phyloP scores from a whole-genome alignment of 2,329 filamentous ascomycete genomes.

The Parastagonospora avenae region DNA sequence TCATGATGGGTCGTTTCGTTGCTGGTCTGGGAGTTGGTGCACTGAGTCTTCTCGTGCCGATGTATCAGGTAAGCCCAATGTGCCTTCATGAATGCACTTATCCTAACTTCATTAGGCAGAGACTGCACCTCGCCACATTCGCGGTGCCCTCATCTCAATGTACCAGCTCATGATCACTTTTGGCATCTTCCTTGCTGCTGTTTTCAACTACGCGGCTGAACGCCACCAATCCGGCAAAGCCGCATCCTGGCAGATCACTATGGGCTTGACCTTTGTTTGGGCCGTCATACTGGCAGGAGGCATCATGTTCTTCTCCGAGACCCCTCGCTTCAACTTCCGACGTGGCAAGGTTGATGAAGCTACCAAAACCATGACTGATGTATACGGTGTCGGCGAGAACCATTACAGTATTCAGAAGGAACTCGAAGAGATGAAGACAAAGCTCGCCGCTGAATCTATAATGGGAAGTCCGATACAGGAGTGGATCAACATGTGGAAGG shows the following conservation, averaged over 20 bases:
- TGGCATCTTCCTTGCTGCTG: conserved; percentile 61
- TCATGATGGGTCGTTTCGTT: conserved; percentile 65
- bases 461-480: conserved; percentile 52
- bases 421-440: conserved; percentile 59
- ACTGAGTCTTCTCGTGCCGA: conserved; percentile 59
- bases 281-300: conserved; percentile 58
- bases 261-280: conserved; percentile 62
- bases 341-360: conserved; percentile 57
- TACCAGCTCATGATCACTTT: conserved; percentile 73
- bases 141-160: conserved; percentile 64
- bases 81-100: not conserved
- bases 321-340: conserved; percentile 62
- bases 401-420: conserved; percentile 59
- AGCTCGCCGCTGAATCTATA: conserved; percentile 56
- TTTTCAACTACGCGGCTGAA: conserved; percentile 65
- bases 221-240: conserved; percentile 47
- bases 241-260: conserved; percentile 67
- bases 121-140: conserved; percentile 65
- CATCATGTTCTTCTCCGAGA: conserved; percentile 60
- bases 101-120: conserved; percentile 51
- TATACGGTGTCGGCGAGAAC: conserved; percentile 60
- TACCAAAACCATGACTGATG: conserved; percentile 55
- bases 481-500: conserved; percentile 63
- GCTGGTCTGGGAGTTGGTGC: conserved; percentile 69
- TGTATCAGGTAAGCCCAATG: conserved; percentile 59